Evolutionary conservation across 306 rosid genomes (phyloP), one percentile per base, ranked within the genome.

Genomic region (Hippophae rhamnoides): DNA sequence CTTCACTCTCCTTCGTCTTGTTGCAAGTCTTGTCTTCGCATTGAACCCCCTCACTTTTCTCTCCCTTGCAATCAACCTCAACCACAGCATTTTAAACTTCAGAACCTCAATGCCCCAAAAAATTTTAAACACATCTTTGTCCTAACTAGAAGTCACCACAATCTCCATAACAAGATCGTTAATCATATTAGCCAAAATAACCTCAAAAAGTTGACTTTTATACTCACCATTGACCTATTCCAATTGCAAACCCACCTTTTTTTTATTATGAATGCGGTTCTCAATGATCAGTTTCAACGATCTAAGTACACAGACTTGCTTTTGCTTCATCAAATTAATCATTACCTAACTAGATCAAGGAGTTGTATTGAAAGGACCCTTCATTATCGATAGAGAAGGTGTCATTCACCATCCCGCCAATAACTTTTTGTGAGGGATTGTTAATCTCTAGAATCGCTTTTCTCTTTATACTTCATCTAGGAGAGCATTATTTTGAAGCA

Each of bases 221-320:
- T 74, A 88, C 99, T 8, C 92, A 96, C n/a, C 99, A 92, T 69
- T 88, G 5, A 77, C 88, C 49, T 92, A 92, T 63, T 92, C 99
- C 25, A 88, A 92, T 46, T 92, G 96, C 64, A 83, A 93, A 1
- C 99, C 99, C 10, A 85, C 99, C 41, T 87, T 92, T 44, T 88
- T 80, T 74, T 96, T 7, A 86, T 88, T 65, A 92, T 18, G 18
- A 0, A 92, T 23, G 64, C 95, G 5, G 96, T 92, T 18, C 18
- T 18, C 0, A 18, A 18, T 18, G 18, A 18, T 18, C 0, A 18
- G 18, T 81, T 92, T 53, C 92, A 96, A 49, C 95, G 88, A 60
- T 88, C 93, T 5, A 87, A 87, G 5, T 92, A 92, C 52, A 68
- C 95, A 9, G 99, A 92, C 18, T 85, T 92, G 50, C 77, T 92